phyloP scores from a whole-genome alignment of 768 basidiomycete species.

The Agaricus sinodeliciosus region DNA sequence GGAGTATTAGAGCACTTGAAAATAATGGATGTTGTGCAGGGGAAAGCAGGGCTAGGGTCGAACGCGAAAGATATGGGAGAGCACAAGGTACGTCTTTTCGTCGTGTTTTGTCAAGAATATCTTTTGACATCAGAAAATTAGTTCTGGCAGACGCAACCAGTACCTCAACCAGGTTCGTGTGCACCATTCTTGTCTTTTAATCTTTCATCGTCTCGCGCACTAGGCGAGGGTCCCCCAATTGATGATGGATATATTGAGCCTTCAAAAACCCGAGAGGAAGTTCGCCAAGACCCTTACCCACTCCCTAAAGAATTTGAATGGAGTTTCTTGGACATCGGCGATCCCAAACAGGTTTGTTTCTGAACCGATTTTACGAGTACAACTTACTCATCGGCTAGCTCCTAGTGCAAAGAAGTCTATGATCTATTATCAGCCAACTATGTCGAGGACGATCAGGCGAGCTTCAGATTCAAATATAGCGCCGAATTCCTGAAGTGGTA shows the following conservation, averaged over 20 bases:
- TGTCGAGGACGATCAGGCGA: constrained; percentile 92
- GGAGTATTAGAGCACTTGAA: constrained; percentile 71
- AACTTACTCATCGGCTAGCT: constrained; percentile 2
- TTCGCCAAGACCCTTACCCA: constrained; percentile 83
- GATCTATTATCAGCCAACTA: constrained; percentile 89
- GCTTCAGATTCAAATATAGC: constrained; percentile 96
- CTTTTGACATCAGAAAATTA: constrained; percentile 21
- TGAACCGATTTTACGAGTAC: background rate
- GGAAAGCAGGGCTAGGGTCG: constrained; percentile 69
- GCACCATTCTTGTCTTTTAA: background rate
- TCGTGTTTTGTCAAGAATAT: background rate
- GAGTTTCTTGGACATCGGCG: constrained; percentile 73
- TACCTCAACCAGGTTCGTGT: constrained; percentile 71
- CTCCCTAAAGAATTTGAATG: constrained; percentile 93
- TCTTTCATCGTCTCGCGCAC: background rate
- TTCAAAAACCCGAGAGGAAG: constrained; percentile 64
- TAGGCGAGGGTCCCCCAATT: constrained; percentile 56
- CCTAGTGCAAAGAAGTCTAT: constrained; percentile 87
- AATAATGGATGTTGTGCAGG: constrained; percentile 80
- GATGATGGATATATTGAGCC: constrained; percentile 90
- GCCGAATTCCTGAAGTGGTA: constrained; percentile 93
- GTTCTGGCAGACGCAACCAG: constrained; percentile 99
- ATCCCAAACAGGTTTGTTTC: constrained; percentile 60
- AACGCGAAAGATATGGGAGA: constrained; percentile 79
- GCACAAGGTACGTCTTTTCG: constrained; percentile 62